Percentiles rank a stretch among this genome's conserved stretches.
Conservation (phyloP, 2,329 filamentous ascomycete species). For the Clonostachys rhizophaga region DNA sequence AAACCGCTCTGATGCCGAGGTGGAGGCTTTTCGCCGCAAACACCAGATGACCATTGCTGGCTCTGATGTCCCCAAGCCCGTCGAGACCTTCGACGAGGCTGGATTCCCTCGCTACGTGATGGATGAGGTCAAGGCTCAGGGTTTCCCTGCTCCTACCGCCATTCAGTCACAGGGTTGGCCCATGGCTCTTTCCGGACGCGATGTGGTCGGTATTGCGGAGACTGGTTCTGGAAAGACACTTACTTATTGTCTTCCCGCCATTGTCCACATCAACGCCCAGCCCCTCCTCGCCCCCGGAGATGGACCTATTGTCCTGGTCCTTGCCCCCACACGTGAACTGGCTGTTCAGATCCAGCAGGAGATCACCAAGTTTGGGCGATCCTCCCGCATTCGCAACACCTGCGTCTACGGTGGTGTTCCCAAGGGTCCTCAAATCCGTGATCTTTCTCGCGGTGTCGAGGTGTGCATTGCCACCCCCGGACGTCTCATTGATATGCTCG, state of each 20-base stretch:
- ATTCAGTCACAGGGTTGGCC: slow-evolving; percentile 99
- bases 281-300: slow-evolving; percentile 92
- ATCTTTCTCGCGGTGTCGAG: slow-evolving; percentile 91
- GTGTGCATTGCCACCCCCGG: slow-evolving; percentile 98
- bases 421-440: slow-evolving; percentile 94
- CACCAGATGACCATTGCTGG: slow-evolving; percentile 83
- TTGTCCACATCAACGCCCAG: slow-evolving; percentile 99
- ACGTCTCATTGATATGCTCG: slow-evolving; percentile 97
- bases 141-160: slow-evolving; percentile 87
- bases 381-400: slow-evolving; percentile 95
- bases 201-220: slow-evolving; percentile 98
- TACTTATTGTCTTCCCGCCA: slow-evolving; percentile 95
- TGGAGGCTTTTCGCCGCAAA: slow-evolving; percentile 82
- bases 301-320: slow-evolving; percentile 91
- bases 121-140: slow-evolving; percentile 97
- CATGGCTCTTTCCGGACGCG: slow-evolving; percentile 96
- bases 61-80: slow-evolving; percentile 79
- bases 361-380: slow-evolving; percentile 98
- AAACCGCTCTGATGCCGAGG: slow-evolving; percentile 69
- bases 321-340: slow-evolving; percentile 94
- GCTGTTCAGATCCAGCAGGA: slow-evolving; percentile 98
- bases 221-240: slow-evolving; percentile 99
- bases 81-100: slow-evolving; percentile 96
- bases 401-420: slow-evolving; percentile 99
- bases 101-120: slow-evolving; percentile 96